Base-by-base conservation (phyloP, 768 basidiomycete genomes). In the Pleurotus ostreatus region DNA sequence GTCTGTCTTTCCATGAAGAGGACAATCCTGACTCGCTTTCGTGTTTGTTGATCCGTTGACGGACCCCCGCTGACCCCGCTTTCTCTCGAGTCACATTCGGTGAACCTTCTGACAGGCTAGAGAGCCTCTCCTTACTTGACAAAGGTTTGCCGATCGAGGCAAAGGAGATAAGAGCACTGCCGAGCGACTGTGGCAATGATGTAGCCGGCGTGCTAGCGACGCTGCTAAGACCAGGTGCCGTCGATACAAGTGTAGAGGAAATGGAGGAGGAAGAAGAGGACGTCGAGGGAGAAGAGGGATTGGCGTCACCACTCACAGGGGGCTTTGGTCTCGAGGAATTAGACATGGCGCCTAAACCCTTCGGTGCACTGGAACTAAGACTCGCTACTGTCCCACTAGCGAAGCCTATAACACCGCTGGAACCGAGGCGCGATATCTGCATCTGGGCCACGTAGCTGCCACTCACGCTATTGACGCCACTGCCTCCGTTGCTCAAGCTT, bases 261-360 rank as follows among this genome's bases (percentile, higher is more conserved):
- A 79, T 68, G 1, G 80, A 82, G 4, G 81, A 78, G 6, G 81
- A 79, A 1, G 82, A 83, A 0, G 83, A 84, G 0, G 79, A 75
- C 2, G 77, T 71, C 20, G 79, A 56, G 61, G 43, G 25, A 12
- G 57, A 57, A 37, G 59, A 55, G 11, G 61, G 59, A 39, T 61
- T 62, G 25, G 57, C 56, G 16, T 38, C 40, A 41, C 46, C 39
- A 18, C 48, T n/a, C 7, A 26, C 16, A 13, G 41, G 26, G 38
- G 43, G 34, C 20, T 48, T 51, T 23, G 43, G 34, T 7, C 46
- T 41, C 15, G 48, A 13, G 22, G 65, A 75, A 8, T 69, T 60
- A 7, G 74, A 73, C 22, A 79, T 62, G 23, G 67, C 70, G 57
- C 73, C 75, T 0, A 75, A 65, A 5, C 72, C 64, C 58, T 76